Evolutionary conservation across 345 rosid genomes (phyloP), one percentile per base, ranked within the genome.

Genomic region (Populus pruinosa): DNA sequence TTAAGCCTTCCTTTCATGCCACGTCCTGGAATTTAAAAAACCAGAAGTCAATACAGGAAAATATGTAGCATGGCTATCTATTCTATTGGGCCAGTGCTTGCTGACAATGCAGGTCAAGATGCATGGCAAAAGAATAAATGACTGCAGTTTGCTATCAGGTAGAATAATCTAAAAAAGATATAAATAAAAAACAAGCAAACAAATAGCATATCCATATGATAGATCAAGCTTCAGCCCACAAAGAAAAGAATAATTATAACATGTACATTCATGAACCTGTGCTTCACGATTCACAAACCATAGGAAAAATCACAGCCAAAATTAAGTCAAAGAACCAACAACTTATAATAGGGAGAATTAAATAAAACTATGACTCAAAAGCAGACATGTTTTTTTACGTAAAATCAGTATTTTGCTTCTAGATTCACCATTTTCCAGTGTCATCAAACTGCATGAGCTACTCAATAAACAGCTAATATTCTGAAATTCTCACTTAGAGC

Each of bases 1-100:
- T 87, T 92, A 64, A 96, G 93, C 86, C 85, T 96, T 75, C 94
- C 89, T 82, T 84, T 92, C 81, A 81, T 78, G 63, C 91, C 90
- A 31, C 35, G 78, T 38, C 89, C 94, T 88, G 88, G 75, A 90
- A 66, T n/a, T 71, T 73, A 38, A 23, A 25, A 83, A 69, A 38
- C 27, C 20, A 74, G 29, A 70, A 38, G 25, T 33, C 47, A 69
- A 36, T 31, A 67, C 44, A 68, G 41, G 23, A 53, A 53, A 53
- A 53, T 20, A n/a, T 20, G 23, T 53, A 5, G 23, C 2, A 9
- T 2, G n/a, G 59, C 59, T 53, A 53, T 53, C n/a, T 12, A 53
- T 53, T 53, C 59, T 18, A 53, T 53, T 53, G 2, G 59, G 20
- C 56, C 56, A 53, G 59, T 53, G 59, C 59, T 53, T 53, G 59